Conservation (phyloP, 768 basidiomycete species). For the Ramaria rubella region DNA sequence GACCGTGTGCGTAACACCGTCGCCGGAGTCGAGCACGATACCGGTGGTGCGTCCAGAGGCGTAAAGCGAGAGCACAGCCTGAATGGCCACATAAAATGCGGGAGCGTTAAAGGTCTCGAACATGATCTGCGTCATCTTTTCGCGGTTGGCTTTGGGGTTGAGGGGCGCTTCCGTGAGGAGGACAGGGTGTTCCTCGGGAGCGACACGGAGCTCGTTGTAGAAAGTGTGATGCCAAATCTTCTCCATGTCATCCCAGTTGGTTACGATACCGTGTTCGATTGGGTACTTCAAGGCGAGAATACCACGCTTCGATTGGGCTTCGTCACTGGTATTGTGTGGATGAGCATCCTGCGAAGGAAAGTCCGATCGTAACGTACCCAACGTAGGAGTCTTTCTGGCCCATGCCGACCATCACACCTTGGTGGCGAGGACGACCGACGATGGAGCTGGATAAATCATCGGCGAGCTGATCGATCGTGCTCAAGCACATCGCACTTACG, state of each 20-base stretch:
- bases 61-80: slow-evolving; percentile 80
- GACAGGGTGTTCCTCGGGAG: slow-evolving; percentile 89
- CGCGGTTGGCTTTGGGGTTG: slow-evolving; percentile 89
- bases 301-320: slow-evolving; percentile 70
- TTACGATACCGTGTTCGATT: slow-evolving; percentile 66
- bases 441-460: slow-evolving; percentile 39
- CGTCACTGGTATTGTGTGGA: slow-evolving; percentile 43
- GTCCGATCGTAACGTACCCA: slow-evolving; percentile 35
- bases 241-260: slow-evolving; percentile 75
- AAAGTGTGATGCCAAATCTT: slow-evolving; percentile 73
- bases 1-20: slow-evolving; percentile 66
- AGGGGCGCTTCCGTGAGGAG: slow-evolving; percentile 87
- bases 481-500: slow-evolving; percentile 27
- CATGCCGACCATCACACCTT: slow-evolving; percentile 75
- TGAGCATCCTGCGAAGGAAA: background rate
- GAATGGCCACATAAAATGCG: slow-evolving; percentile 88
- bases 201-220: slow-evolving; percentile 91
- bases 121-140: slow-evolving; percentile 96
- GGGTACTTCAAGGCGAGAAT: slow-evolving; percentile 66
- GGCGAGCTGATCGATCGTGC: background rate
- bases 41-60: slow-evolving; percentile 66
- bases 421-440: slow-evolving; percentile 66
- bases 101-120: slow-evolving; percentile 94
- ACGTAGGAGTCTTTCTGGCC: slow-evolving; percentile 75
- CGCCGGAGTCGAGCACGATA: slow-evolving; percentile 71